Evolutionary conservation across 164 flowering plant species (phyloP).

Genomic region (Santalum album): DNA sequence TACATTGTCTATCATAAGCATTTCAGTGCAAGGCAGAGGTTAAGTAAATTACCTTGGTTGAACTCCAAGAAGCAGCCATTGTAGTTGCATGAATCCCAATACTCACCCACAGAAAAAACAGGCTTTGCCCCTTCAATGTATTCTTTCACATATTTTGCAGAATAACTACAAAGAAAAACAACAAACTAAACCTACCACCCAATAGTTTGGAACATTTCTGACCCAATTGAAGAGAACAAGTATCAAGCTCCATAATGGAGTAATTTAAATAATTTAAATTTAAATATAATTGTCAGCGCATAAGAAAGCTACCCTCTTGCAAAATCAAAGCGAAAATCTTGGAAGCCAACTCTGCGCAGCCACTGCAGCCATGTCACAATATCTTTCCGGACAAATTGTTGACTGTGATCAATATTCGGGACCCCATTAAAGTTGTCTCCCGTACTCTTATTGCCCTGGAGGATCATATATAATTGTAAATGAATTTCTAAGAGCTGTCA

Average conservation of each 20-base stretch:
- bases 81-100: constrained; percentile 94
- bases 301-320: constrained; percentile 63
- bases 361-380: constrained; percentile 68
- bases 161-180: constrained; percentile 35
- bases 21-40: background rate
- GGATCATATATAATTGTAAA: background rate
- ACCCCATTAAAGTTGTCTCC: constrained; percentile 89
- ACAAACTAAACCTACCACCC: too few relatives aligned
- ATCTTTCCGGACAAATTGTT: constrained; percentile 72
- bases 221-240: background rate
- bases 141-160: constrained; percentile 81
- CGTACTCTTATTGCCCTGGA: constrained; percentile 76
- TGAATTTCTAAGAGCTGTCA: too few relatives aligned
- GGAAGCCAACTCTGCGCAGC: constrained; percentile 77
- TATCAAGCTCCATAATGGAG: background rate
- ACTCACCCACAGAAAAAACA: constrained; percentile 83
- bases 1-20: too few relatives aligned
- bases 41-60: constrained; percentile 62
- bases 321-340: constrained; percentile 97
- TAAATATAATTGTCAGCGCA: background rate
- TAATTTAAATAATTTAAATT: background rate
- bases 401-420: constrained; percentile 84
- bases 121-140: constrained; percentile 77
- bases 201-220: too few relatives aligned
- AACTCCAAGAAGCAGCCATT: constrained; percentile 52